Evolutionary conservation across 768 basidiomycete genomes (phyloP).

Genomic region (Strobilomyces confusus): DNA sequence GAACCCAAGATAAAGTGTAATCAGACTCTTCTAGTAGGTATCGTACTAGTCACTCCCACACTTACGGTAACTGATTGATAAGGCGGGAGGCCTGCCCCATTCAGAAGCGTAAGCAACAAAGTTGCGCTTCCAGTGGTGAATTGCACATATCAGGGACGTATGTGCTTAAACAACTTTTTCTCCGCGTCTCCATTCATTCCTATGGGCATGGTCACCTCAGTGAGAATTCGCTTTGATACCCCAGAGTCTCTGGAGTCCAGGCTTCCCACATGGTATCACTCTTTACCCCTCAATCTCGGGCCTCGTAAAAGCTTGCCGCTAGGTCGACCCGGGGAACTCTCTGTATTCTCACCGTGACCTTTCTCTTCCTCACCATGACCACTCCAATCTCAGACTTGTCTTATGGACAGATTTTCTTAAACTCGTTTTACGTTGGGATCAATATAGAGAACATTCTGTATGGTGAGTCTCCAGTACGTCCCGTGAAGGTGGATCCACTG

Average conservation of each 20-base stretch:
- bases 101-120: background rate
- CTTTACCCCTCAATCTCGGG: background rate
- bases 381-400: background rate
- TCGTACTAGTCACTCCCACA: too few relatives aligned
- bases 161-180: background rate
- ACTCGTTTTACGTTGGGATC: background rate
- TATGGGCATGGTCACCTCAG: too few relatives aligned
- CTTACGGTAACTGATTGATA: background rate
- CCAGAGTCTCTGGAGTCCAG: too few relatives aligned
- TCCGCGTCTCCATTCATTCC: background rate
- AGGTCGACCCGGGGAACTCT: too few relatives aligned
- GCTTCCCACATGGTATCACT: too few relatives aligned
- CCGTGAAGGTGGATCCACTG: background rate
- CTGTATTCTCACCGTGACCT: background rate
- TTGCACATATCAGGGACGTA: background rate
- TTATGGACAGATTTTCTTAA: background rate
- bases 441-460: background rate
- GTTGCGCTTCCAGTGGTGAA: background rate
- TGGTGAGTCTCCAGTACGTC: background rate
- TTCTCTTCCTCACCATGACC: background rate
- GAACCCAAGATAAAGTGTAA: too few relatives aligned
- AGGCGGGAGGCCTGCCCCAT: background rate
- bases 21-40: too few relatives aligned
- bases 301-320: too few relatives aligned
- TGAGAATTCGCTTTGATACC: too few relatives aligned